phyloP scores from a whole-genome alignment of 345 rosid species.

The Euphorbia pulcherrima region DNA sequence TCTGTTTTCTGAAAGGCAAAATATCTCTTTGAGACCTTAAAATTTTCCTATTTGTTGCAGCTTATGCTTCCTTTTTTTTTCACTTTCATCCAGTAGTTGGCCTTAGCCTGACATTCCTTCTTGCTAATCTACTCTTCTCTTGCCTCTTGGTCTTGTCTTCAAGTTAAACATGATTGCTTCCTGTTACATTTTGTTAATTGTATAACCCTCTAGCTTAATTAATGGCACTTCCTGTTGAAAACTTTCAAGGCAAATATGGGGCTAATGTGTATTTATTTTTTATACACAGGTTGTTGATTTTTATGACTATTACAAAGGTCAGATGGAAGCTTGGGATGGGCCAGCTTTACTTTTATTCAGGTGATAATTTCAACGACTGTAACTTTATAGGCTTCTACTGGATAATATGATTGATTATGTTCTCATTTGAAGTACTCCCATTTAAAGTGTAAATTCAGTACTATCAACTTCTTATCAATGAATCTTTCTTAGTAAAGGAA shows the following conservation, averaged over 20 bases:
- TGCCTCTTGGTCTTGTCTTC: constrained; percentile 1
- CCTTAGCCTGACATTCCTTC: not conserved
- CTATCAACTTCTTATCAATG: too few relatives aligned
- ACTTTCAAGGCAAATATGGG: not conserved
- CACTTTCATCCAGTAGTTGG: not conserved
- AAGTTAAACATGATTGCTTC: not conserved
- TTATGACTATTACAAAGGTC: constrained; percentile 97
- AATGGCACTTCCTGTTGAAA: not conserved
- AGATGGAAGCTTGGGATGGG: constrained; percentile 99
- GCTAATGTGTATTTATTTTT: constrained; percentile 17
- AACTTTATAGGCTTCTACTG: not conserved
- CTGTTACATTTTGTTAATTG: not conserved
- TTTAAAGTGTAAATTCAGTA: not conserved
- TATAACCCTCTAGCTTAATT: not conserved
- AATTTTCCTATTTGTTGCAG: not conserved
- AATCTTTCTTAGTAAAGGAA: not conserved
- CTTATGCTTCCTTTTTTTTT: constrained; percentile 1
- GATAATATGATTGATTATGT: not conserved
- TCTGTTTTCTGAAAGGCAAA: not conserved
- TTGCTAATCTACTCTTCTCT: not conserved
- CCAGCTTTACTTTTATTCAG: constrained; percentile 98
- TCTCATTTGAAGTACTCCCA: not conserved
- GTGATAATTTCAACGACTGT: constrained; percentile 31
- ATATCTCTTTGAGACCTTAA: constrained; percentile 8
- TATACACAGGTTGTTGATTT: constrained; percentile 69